phyloP scores from a whole-genome alignment of 2,329 filamentous ascomycete genomes.

The Chrysoporthe austroafricana region DNA sequence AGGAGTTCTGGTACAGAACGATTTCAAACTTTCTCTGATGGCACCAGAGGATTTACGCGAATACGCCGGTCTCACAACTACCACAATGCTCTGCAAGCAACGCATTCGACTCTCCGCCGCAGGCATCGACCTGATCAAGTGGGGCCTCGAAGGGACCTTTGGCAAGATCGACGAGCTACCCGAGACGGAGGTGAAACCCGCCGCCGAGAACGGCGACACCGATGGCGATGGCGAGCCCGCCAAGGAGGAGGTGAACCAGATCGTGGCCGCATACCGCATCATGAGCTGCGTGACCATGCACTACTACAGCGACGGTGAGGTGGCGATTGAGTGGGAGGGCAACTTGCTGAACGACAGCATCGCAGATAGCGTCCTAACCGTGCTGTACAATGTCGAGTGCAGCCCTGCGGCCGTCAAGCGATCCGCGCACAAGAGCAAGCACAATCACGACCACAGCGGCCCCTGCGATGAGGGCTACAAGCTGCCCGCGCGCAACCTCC shows the following conservation, averaged over 20 bases:
- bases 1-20: slow-evolving; percentile 93
- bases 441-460: slow-evolving; percentile 35
- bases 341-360: slow-evolving; percentile 98
- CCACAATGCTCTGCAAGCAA: slow-evolving; percentile 90
- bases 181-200: slow-evolving; percentile 50
- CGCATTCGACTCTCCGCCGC: slow-evolving; percentile 85
- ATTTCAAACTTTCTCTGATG: slow-evolving; percentile 97
- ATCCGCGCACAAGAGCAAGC: slow-evolving; percentile 47
- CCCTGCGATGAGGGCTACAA: slow-evolving; percentile 49
- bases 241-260: slow-evolving; percentile 64
- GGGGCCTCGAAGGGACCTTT: slow-evolving; percentile 94
- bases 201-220: slow-evolving; percentile 34
- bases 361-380: slow-evolving; percentile 94
- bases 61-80: slow-evolving; percentile 95
- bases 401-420: slow-evolving; percentile 94
- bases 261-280: slow-evolving; percentile 66
- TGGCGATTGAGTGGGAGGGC: slow-evolving; percentile 95
- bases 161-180: slow-evolving; percentile 77
- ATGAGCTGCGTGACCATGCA: slow-evolving; percentile 92
- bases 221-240: slow-evolving; percentile 45
- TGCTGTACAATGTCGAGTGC: slow-evolving; percentile 89
- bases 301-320: slow-evolving; percentile 74
- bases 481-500: slow-evolving; percentile 66
- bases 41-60: slow-evolving; percentile 93
- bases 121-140: slow-evolving; percentile 87